phyloP scores from a whole-genome alignment of 108 stramenopile species.

The Fistulifera pelliculosa region DNA sequence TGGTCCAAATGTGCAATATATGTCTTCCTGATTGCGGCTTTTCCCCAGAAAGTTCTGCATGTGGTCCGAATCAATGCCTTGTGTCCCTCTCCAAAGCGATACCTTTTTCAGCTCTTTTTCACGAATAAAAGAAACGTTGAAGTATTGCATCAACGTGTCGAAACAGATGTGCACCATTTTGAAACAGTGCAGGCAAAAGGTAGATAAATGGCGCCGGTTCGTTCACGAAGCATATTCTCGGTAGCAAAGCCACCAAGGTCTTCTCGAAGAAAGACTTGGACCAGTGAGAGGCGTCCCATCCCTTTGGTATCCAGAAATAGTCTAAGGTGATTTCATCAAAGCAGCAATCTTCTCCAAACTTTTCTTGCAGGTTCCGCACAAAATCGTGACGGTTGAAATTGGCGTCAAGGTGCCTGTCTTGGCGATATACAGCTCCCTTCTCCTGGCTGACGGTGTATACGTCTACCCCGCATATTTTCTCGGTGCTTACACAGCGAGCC shows the following conservation, averaged over 20 bases:
- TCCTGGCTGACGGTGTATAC: constrained; percentile 70
- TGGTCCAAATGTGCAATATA: constrained; percentile 61
- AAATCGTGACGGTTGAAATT: constrained; percentile 54
- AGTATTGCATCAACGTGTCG: constrained; percentile 36
- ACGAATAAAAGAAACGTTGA: constrained; percentile 55
- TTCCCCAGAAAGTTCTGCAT: constrained; percentile 27
- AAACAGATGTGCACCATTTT: constrained; percentile 42
- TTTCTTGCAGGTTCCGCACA: constrained; percentile 21
- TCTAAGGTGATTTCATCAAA: constrained; percentile 69
- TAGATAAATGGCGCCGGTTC: constrained; percentile 53
- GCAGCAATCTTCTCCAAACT: constrained; percentile 33
- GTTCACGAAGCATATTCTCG: constrained; percentile 31
- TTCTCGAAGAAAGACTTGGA: constrained; percentile 47
- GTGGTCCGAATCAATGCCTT: constrained; percentile 40
- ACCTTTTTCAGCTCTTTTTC: constrained; percentile 50
- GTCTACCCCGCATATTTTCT: constrained; percentile 38
- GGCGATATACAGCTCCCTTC: constrained; percentile 40
- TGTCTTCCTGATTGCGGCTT: constrained; percentile 31
- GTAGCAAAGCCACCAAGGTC: constrained; percentile 49
- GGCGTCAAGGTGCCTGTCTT: constrained; percentile 46
- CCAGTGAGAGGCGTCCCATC: constrained; percentile 46
- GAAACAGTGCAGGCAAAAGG: constrained; percentile 75
- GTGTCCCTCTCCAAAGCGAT: constrained; percentile 66
- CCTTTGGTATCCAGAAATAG: constrained; percentile 75
- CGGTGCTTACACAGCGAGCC: constrained; percentile 55